Evolutionary conservation across 495 filamentous ascomycete genomes (phyloP).

Genomic region (Beverwykella pulmonaria): DNA sequence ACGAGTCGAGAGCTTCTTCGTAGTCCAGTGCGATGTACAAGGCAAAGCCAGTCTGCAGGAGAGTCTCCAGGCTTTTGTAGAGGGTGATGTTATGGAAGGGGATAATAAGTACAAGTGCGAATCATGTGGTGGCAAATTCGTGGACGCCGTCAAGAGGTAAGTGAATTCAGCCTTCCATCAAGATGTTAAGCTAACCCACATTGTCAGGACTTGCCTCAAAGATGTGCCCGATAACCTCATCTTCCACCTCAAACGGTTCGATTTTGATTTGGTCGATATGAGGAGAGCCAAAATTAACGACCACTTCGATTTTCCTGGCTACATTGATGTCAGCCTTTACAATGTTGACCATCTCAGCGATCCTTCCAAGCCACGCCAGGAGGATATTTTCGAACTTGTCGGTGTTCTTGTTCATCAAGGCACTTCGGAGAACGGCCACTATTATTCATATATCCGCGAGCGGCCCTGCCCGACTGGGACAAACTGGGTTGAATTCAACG

Average conservation of each 20-base stretch:
- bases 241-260: constrained; percentile 94
- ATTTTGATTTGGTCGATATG: constrained; percentile 85
- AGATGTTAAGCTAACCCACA: constrained; percentile 1
- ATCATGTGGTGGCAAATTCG: constrained; percentile 76
- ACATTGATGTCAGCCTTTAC: constrained; percentile 89
- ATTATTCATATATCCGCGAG: constrained; percentile 92
- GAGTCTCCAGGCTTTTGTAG: constrained; percentile 89
- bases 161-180: not conserved
- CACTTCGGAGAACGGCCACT: constrained; percentile 92
- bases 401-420: constrained; percentile 91
- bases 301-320: constrained; percentile 80
- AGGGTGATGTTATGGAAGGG: constrained; percentile 96
- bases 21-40: constrained; percentile 96
- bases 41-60: constrained; percentile 83
- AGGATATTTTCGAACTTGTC: constrained; percentile 87
- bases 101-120: constrained; percentile 99
- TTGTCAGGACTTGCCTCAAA: constrained; percentile 76
- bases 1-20: constrained; percentile 84
- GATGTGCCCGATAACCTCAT: constrained; percentile 93
- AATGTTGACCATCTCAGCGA: constrained; percentile 83
- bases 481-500: constrained; percentile 91
- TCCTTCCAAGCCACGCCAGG: constrained; percentile 52
- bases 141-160: constrained; percentile 87
- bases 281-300: constrained; percentile 94
- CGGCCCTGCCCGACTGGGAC: constrained; percentile 59